Base-by-base conservation (phyloP, 371 early-diverging fungal species). In the Massospora cicadina region DNA sequence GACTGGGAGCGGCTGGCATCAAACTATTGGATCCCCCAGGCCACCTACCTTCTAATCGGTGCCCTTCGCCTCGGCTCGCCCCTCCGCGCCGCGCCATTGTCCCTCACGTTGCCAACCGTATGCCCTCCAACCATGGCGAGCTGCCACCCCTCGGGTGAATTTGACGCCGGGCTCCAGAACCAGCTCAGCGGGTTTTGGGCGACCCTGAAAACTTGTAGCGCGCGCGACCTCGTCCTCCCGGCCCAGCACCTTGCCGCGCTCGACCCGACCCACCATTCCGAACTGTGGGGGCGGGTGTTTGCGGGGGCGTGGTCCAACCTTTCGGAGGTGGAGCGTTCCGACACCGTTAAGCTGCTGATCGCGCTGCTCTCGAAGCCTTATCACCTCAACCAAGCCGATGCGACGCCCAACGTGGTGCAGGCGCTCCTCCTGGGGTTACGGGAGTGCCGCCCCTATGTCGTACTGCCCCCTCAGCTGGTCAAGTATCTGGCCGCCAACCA, bases 21-120 rank as follows among this genome's bases (percentile, higher is more conserved):
- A 23, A 78, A 82, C 17, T 97, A 90, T 68, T 98, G 97, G 95
- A 73, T 98, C 2, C 87, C 86, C 65, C 94, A 96, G 65, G 91
- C 91, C 0, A 67, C 92, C 55, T 91, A 91, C 70, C 67, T 98
- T 21, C 68, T 97, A 24, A 67, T 95, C 30, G 90, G 91, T 0
- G 80, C 85, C 13, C 72, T 83, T 25, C 74, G 72, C 31, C 70
- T 72, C 33, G 69, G 78, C 1, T 66, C 71, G 26, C 69, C 2
- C 67, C 77, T 53, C 65, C 17, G 32, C 17, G 12, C 31, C 2
- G 74, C 12, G 71, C 79, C n/a, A 71, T 76, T 53, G 77, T 77
- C 65, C 73, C 78, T 23, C 80, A 79, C 60, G 68, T 81, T 3
- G 75, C 81, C 64, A 55, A 57, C 32, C 53, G 28, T 31, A 1